These are phyloP conservation scores for Alternaria postmessia DNA, from an alignment of 2,329 filamentous ascomycete species.

Conservation along the genomic window DNA sequence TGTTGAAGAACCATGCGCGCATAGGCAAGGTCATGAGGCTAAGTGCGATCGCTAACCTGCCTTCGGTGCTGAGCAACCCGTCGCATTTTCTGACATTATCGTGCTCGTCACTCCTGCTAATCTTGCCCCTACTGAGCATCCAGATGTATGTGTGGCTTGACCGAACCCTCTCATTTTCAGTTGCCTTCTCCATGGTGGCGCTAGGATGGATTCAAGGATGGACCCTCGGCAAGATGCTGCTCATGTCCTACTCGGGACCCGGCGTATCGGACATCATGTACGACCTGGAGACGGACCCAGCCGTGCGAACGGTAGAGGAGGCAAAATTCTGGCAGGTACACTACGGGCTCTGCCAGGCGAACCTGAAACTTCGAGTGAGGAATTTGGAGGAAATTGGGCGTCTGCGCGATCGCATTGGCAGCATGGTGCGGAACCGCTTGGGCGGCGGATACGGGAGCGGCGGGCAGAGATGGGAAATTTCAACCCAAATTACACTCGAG, in stretches of 20 bases:
- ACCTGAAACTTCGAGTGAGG: slow-evolving; percentile 78
- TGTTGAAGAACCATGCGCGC: slow-evolving; percentile 86
- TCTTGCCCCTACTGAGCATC: slow-evolving; percentile 82
- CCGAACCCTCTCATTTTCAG: slow-evolving; percentile 78
- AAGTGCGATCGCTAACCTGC: slow-evolving; percentile 80
- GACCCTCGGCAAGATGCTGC: slow-evolving; percentile 88
- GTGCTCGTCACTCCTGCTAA: slow-evolving; percentile 79
- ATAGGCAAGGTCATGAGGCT: slow-evolving; percentile 93
- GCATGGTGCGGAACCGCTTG: slow-evolving; percentile 82
- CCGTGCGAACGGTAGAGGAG: slow-evolving; percentile 81
- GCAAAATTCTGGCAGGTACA: slow-evolving; percentile 99
- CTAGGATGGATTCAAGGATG: slow-evolving; percentile 84
- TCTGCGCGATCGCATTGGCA: slow-evolving; percentile 77
- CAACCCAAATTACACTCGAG: slow-evolving; percentile 75
- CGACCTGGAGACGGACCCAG: slow-evolving; percentile 83
- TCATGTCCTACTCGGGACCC: slow-evolving; percentile 81
- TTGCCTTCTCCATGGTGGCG: slow-evolving; percentile 87
- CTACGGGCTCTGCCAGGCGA: slow-evolving; percentile 95
- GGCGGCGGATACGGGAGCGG: slow-evolving; percentile 87
- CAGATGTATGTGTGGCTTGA: slow-evolving; percentile 86
- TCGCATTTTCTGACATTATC: slow-evolving; percentile 93
- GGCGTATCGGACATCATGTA: slow-evolving; percentile 77
- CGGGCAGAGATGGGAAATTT: slow-evolving; percentile 90
- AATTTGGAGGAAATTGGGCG: slow-evolving; percentile 72
- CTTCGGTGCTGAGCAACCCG: slow-evolving; percentile 89